These are phyloP conservation scores for Capronia americana DNA, from an alignment of 2,329 filamentous ascomycete species.

Conservation along the genomic window DNA sequence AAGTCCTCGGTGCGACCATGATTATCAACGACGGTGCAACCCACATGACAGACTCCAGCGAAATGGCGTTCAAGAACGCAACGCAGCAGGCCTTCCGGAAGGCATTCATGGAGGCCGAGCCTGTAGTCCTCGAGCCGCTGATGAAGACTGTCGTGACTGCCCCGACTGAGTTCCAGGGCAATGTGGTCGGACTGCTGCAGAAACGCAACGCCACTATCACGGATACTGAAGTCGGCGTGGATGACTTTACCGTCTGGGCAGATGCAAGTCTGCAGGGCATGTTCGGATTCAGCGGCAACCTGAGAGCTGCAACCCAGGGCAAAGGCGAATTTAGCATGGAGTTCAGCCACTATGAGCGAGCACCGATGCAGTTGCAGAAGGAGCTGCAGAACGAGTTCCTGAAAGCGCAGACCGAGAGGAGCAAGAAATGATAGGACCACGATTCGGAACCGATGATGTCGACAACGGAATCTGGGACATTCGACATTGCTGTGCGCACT, in stretches of 20 bases:
- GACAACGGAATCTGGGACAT: not conserved
- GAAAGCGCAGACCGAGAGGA: constrained; percentile 69
- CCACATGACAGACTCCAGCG: constrained; percentile 96
- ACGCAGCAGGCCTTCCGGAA: constrained; percentile 97
- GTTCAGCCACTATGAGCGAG: constrained; percentile 92
- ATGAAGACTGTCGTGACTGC: constrained; percentile 99
- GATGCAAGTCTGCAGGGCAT: constrained; percentile 95
- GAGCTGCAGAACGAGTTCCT: constrained; percentile 72
- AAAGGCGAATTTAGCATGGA: constrained; percentile 99
- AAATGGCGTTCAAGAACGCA: constrained; percentile 93
- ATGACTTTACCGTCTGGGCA: constrained; percentile 90
- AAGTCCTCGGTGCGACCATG: constrained; percentile 88
- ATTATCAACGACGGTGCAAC: constrained; percentile 95
- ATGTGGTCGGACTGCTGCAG: constrained; percentile 91
- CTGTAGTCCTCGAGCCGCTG: constrained; percentile 87
- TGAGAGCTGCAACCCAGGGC: constrained; percentile 92
- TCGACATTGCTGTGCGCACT: not conserved
- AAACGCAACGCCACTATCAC: constrained; percentile 95
- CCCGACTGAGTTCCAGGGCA: constrained; percentile 96
- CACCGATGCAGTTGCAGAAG: constrained; percentile 86
- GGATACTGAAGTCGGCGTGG: constrained; percentile 90
- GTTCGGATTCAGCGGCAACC: constrained; percentile 94
- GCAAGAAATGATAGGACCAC: constrained; percentile 59
- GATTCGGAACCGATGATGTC: not conserved
- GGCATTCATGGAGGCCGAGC: constrained; percentile 80